Conservation (phyloP, 2,329 filamentous ascomycete species). For the Fusarium sp. region DNA sequence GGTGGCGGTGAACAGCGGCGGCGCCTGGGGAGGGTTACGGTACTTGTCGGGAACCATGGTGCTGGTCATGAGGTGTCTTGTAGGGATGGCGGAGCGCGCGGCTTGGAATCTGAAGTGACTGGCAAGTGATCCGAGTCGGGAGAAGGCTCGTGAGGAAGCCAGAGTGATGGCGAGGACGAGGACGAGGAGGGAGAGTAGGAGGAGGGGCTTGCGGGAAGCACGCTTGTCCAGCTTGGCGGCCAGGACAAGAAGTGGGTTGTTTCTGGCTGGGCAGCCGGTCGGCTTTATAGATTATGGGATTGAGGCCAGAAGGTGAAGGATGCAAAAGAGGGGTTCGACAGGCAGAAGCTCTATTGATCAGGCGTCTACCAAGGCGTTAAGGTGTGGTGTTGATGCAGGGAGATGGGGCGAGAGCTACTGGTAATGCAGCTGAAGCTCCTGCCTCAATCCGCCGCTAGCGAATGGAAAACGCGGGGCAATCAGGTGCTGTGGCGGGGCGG, state of each 20-base stretch:
- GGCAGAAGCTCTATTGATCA: slow-evolving; percentile 25
- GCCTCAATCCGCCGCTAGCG: slow-evolving; percentile 18
- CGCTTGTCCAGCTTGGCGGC: slow-evolving; percentile 46
- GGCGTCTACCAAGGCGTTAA: slow-evolving; percentile 27
- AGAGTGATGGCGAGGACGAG: slow-evolving; percentile 73
- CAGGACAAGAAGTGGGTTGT: slow-evolving; percentile 16
- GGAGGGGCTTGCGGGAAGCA: slow-evolving; percentile 43
- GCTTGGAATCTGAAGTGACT: slow-evolving; percentile 63
- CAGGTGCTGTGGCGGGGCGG: slow-evolving; percentile 5
- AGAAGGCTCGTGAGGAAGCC: slow-evolving; percentile 71
- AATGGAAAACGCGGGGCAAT: slow-evolving; percentile 43
- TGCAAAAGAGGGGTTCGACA: slow-evolving; percentile 36
- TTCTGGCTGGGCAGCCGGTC: slow-evolving; percentile 36
- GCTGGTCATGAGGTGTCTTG: slow-evolving; percentile 59
- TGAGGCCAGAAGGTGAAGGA: slow-evolving; percentile 9
- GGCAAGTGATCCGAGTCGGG: slow-evolving; percentile 69
- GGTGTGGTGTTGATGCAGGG: slow-evolving; percentile 25
- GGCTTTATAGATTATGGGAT: slow-evolving; percentile 19
- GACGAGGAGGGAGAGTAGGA: slow-evolving; percentile 62
- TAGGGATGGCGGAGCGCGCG: slow-evolving; percentile 43
- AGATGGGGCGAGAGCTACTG: slow-evolving; percentile 27
- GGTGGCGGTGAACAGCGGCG: slow-evolving; percentile 82
- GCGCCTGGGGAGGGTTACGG: slow-evolving; percentile 80
- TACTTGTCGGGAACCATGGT: slow-evolving; percentile 76
- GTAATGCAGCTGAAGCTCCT: slow-evolving; percentile 35